Evolutionary conservation across 2,329 filamentous ascomycete species (phyloP), one percentile per base, ranked within the genome.

Genomic region (Pyrenophora graminea): DNA sequence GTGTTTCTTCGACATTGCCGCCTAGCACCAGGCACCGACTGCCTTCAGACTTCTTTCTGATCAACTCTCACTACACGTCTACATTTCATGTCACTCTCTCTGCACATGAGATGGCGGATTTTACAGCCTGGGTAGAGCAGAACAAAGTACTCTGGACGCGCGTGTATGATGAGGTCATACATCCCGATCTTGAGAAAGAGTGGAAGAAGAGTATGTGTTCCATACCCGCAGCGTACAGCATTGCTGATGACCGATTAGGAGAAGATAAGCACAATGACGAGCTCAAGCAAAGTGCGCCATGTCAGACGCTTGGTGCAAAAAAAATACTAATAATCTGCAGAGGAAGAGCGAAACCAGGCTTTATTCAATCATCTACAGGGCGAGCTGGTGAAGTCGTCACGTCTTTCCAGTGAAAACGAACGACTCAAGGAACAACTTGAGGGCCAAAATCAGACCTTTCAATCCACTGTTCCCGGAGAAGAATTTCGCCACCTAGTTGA

Each of bases 131-230:
- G 68, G 30, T 68, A n/a, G 61, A 64, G 41, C 63, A 66, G 51
- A 64, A 68, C 19, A 67, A 60, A 42, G 51, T 48, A 31, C 45
- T 66, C 6, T 68, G 63, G 66, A 61, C 56, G 32, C 66, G 67
- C 47, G 63, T 71, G 40, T 68, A 63, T 39, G 62, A 71, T 66
- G 68, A 71, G 60, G 62, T 71, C 59, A 69, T 71, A 23, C 53
- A 56, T 38, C 66, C 67, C n/a, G 57, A 66, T 36, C 44, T 70
- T 1, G 64, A 70, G 52, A 57, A 63, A 47, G 69, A 73, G 48
- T 66, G 68, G 63, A 66, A 67, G 52, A 66, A 57, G 48, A 64
- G 71, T 72, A 53, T n/a, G 62, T 55, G 23, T 34, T 30, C 27
- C 15, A 3, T 10, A 33, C 43, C 18, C 38, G 7, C 6, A 52